A percentile compares a stretch with the other conserved stretches of the same genome.
Conservation (phyloP, 176 grass and related monocot genomes). For the Eremochloa ophiuroides region DNA sequence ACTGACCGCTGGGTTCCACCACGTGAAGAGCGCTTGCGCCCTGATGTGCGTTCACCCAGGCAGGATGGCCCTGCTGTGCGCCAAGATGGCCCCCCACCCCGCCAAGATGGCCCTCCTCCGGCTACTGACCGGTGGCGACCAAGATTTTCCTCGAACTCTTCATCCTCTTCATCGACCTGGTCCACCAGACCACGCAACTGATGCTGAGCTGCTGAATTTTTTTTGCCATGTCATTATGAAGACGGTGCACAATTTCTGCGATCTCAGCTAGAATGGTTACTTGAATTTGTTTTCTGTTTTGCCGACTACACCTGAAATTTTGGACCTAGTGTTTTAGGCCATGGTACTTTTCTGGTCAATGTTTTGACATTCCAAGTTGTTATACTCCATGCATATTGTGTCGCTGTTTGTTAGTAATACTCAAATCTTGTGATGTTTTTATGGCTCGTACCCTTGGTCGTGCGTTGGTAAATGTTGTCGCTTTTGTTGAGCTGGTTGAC, state of each 20-base stretch:
- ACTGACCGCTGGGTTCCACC: conserved; percentile 33
- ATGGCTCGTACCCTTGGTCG: neutral
- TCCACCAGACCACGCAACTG: conserved; percentile 41
- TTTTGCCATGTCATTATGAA: neutral
- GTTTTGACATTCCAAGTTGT: neutral
- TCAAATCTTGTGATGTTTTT: neutral
- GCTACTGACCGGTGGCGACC: conserved; percentile 36
- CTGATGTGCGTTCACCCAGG: conserved; percentile 20
- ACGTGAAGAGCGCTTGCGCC: conserved; percentile 50
- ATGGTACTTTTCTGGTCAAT: neutral
- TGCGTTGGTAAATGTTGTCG: neutral
- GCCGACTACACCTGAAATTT: conserved; percentile 28
- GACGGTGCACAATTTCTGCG: neutral
- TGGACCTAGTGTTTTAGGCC: conserved; percentile 14
- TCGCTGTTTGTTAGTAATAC: conserved; percentile 5
- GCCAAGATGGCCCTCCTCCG: conserved; percentile 20
- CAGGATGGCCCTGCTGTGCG: conserved; percentile 16
- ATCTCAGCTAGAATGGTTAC: conserved; percentile 2
- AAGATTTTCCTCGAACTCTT: conserved; percentile 22
- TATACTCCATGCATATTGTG: neutral
- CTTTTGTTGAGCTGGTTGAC: neutral
- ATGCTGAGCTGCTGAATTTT: conserved; percentile 1
- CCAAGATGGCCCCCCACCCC: conserved; percentile 5
- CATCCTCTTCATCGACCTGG: neutral
- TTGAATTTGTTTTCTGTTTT: conserved; percentile 24